Conservation (phyloP, 257 asterid genomes). For the Handroanthus guayacan region DNA sequence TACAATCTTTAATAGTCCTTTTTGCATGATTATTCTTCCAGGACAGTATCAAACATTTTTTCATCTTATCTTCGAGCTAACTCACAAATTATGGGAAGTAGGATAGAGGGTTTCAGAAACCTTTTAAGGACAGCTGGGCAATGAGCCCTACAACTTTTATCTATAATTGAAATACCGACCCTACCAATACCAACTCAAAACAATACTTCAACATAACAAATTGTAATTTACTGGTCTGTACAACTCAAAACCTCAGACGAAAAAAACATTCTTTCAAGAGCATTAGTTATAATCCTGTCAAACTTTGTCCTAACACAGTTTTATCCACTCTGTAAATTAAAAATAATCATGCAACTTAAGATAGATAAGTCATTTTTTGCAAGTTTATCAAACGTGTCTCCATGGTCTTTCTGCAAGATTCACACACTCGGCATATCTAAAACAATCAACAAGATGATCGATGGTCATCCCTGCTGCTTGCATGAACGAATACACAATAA, state of each 20-base stretch:
- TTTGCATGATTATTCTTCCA: no score
- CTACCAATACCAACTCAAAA: neutral
- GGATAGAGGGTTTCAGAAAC: no score
- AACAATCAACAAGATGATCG: slow-evolving; percentile 86
- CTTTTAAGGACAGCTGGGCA: neutral
- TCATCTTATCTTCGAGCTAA: no score
- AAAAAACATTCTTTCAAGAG: neutral
- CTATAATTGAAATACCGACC: neutral
- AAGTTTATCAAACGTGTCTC: slow-evolving; percentile 69
- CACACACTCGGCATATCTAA: slow-evolving; percentile 73
- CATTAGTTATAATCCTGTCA: neutral
- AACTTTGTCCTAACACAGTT: slow-evolving; percentile 11
- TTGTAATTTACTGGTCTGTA: neutral
- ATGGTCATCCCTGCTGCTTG: slow-evolving; percentile 89
- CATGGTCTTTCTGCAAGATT: slow-evolving; percentile 92
- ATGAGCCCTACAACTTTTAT: neutral
- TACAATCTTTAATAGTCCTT: no score
- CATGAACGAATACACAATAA: slow-evolving; percentile 86
- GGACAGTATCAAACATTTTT: no score
- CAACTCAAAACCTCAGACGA: slow-evolving; percentile 4
- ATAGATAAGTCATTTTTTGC: slow-evolving; percentile 9
- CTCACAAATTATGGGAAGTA: no score
- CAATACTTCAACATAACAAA: slow-evolving; percentile 3
- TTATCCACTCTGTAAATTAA: slow-evolving; percentile 10
- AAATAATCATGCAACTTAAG: slow-evolving; percentile 22